Percentiles rank a stretch among this genome's conserved stretches.
Evolutionary conservation across 2,329 filamentous ascomycete genomes (phyloP).

Genomic region (Colletotrichum limetticola): DNA sequence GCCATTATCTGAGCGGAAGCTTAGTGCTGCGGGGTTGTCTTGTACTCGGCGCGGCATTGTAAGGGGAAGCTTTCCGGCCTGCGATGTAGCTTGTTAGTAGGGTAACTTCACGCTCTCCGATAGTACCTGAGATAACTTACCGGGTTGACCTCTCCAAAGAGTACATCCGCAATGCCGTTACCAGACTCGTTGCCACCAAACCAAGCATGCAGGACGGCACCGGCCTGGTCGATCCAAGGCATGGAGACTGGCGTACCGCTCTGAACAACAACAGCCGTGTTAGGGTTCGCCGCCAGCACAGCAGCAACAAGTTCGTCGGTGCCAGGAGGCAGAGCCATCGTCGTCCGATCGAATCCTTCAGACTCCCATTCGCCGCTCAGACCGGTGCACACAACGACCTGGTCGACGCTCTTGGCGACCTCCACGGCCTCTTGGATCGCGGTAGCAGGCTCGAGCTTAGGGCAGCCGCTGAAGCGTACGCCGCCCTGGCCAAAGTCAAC

Average conservation of each 20-base stretch:
- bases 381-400: constrained; percentile 66
- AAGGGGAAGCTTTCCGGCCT: constrained; percentile 77
- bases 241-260: constrained; percentile 64
- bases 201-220: constrained; percentile 43
- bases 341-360: constrained; percentile 75
- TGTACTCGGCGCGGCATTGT: constrained; percentile 72
- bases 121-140: constrained; percentile 48
- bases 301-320: constrained; percentile 68
- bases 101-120: background rate
- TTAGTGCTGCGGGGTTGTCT: constrained; percentile 77
- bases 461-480: constrained; percentile 41
- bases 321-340: constrained; percentile 69
- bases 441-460: constrained; percentile 35
- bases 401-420: constrained; percentile 65
- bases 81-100: constrained; percentile 49
- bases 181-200: constrained; percentile 42
- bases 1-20: constrained; percentile 72
- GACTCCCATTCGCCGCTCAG: constrained; percentile 58
- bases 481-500: constrained; percentile 44
- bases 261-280: constrained; percentile 68
- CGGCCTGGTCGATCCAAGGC: constrained; percentile 62
- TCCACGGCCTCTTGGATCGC: constrained; percentile 36
- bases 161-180: constrained; percentile 40
- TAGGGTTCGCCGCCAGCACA: constrained; percentile 66
- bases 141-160: constrained; percentile 41